Evolutionary conservation across 2,329 filamentous ascomycete genomes (phyloP), one percentile per base, ranked within the genome.

Genomic region (Dothidotthia symphoricarpi): DNA sequence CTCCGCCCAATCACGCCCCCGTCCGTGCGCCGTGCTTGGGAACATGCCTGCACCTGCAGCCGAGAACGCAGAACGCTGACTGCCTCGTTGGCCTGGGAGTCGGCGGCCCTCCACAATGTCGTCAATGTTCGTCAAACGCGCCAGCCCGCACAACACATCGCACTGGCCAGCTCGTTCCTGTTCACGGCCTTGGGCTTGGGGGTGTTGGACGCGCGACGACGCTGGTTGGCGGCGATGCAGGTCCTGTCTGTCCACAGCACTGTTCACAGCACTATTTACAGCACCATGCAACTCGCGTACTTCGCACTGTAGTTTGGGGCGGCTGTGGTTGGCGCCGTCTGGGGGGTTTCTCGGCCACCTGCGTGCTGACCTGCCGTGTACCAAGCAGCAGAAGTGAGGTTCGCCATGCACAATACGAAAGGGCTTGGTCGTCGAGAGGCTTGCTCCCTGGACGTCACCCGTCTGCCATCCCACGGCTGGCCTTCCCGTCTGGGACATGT

Each of bases 31-130:
- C 24, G 24, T 11, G 26, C 36, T 42, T 42, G 41, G 45, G 41
- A 30, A 39, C 17, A 43, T 47, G 47, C 43, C 46, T 48, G 39
- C 35, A 36, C 37, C 30, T 33, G 36, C 49, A 43, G 41, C 41
- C 41, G 39, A 39, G 39, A 17, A 29, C 33, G 36, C 36, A n/a
- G n/a, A n/a, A n/a, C 19, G 19, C 19, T 22, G 19, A 9, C 19
- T 5, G n/a, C n/a, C n/a, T 38, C 34, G 29, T 42, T 39, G 41
- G 27, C n/a, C n/a, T n/a, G n/a, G n/a, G n/a, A n/a, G n/a, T n/a
- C n/a, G n/a, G n/a, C n/a, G n/a, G 24, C 41, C 35, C 43, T 44
- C 44, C 44, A 45, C 41, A 47, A 14, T 35, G 34, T 35, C 39
- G 11, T 37, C 30, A 30, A 28, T 24, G 11, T 30, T 42, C 31